These are phyloP conservation scores for Astraeus odoratus DNA, from an alignment of 768 basidiomycete genomes.

Conservation along the genomic window DNA sequence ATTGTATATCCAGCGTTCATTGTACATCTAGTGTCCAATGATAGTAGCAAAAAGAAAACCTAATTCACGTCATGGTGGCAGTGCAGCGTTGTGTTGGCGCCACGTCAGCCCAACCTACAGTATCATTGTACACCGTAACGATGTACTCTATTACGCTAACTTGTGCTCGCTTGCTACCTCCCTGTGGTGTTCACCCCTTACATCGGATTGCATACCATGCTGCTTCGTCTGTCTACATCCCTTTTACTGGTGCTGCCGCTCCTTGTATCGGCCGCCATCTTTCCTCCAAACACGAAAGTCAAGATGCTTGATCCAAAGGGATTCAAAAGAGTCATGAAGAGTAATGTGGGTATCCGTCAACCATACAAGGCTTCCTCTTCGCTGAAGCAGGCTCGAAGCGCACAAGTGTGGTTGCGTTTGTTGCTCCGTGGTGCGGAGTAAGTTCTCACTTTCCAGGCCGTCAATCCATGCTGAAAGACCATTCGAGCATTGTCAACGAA, in stretches of 20 bases:
- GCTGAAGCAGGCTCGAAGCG: conserved; percentile 33
- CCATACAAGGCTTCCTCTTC: neutral
- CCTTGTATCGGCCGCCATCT: conserved; percentile 39
- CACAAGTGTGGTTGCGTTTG: conserved; percentile 80
- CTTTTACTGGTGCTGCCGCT: conserved; percentile 24
- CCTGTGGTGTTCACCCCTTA: neutral
- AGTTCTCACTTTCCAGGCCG: conserved; percentile 18
- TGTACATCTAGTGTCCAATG: too few species aligned
- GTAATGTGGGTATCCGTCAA: conserved; percentile 49
- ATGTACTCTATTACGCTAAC: too few species aligned
- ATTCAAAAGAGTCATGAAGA: conserved; percentile 68
- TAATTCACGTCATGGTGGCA: neutral
- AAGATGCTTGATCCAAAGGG: conserved; percentile 67
- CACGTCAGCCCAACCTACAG: neutral
- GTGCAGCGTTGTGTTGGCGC: neutral
- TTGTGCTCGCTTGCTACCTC: neutral
- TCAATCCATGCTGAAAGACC: neutral
- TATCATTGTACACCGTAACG: too few species aligned
- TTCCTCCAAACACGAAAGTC: conserved; percentile 50
- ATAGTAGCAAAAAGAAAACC: too few species aligned
- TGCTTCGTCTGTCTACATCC: conserved; percentile 13
- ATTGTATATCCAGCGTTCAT: too few species aligned
- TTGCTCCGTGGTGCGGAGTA: conserved; percentile 93
- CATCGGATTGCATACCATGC: conserved; percentile 10
- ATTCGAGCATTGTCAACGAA: conserved; percentile 72